These are phyloP conservation scores for Diaporthe batatas DNA, from an alignment of 2,329 filamentous ascomycete genomes.

Conservation along the genomic window DNA sequence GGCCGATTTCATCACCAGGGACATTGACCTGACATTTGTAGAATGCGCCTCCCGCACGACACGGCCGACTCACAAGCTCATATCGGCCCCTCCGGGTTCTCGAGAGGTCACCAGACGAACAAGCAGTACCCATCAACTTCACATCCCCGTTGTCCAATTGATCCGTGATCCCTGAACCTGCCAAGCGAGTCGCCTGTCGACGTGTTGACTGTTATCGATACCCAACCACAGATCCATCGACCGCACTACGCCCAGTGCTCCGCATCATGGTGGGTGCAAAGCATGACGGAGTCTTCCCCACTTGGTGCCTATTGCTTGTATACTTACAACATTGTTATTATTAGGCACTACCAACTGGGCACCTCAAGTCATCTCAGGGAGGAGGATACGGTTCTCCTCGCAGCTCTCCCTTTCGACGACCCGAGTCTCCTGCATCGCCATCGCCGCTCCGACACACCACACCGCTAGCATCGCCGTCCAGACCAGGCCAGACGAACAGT, in stretches of 20 bases:
- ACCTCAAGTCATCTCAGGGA: slow-evolving; percentile 36
- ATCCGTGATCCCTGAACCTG: neutral
- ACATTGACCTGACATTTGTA: neutral
- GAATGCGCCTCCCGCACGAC: neutral
- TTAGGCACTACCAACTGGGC: slow-evolving; percentile 63
- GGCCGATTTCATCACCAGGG: slow-evolving; percentile 10
- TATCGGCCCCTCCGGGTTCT: neutral
- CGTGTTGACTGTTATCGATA: slow-evolving; percentile 33
- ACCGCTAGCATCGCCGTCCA: slow-evolving; percentile 72
- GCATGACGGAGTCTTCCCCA: slow-evolving; percentile 40
- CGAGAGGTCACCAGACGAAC: neutral
- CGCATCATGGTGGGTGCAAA: slow-evolving; percentile 42
- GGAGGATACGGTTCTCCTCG: slow-evolving; percentile 66
- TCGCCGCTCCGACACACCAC: slow-evolving; percentile 75
- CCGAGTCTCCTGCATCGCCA: slow-evolving; percentile 75
- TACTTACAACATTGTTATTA: slow-evolving; percentile 32
- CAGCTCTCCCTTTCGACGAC: slow-evolving; percentile 73
- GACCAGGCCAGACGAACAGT: slow-evolving; percentile 57
- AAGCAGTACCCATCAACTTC: neutral
- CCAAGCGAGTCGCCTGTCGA: neutral
- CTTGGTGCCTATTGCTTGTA: slow-evolving; percentile 25
- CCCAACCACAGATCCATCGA: slow-evolving; percentile 26
- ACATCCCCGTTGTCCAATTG: neutral
- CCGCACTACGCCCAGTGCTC: slow-evolving; percentile 27
- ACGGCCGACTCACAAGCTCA: neutral